Evolutionary conservation across 2,329 filamentous ascomycete species (phyloP).

Genomic region (Orbilia quercus): DNA sequence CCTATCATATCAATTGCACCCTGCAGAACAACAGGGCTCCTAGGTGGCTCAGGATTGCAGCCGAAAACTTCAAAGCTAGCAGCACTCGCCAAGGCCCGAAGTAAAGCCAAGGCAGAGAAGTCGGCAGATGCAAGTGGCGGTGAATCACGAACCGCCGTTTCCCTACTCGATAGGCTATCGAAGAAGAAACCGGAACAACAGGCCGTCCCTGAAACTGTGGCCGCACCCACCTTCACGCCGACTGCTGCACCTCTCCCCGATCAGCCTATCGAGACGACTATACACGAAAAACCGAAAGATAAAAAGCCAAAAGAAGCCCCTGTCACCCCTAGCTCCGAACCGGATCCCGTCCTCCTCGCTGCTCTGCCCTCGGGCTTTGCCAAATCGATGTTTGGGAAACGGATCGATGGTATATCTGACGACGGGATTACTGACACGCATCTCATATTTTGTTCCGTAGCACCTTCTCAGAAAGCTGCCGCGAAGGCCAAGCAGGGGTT

Average conservation of each 20-base stretch:
- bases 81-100: constrained; percentile 84
- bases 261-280: neutral
- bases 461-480: constrained; percentile 63
- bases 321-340: constrained; percentile 9
- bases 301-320: constrained; percentile 15
- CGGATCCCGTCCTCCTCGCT: constrained; percentile 25
- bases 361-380: constrained; percentile 63
- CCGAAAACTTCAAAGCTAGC: constrained; percentile 88
- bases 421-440: constrained; percentile 26
- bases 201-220: neutral
- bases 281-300: constrained; percentile 15
- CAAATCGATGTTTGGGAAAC: constrained; percentile 64
- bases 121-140: constrained; percentile 28
- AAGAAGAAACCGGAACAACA: constrained; percentile 53
- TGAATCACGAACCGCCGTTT: constrained; percentile 58
- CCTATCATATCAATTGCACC: constrained; percentile 72
- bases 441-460: constrained; percentile 61
- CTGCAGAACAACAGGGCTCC: constrained; percentile 68
- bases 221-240: neutral
- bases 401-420: constrained; percentile 49
- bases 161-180: constrained; percentile 59
- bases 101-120: constrained; percentile 75
- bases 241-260: neutral
- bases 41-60: constrained; percentile 77
- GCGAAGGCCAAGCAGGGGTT: constrained; percentile 73